Conservation (phyloP, 768 basidiomycete genomes). For the Suillus occidentalis region DNA sequence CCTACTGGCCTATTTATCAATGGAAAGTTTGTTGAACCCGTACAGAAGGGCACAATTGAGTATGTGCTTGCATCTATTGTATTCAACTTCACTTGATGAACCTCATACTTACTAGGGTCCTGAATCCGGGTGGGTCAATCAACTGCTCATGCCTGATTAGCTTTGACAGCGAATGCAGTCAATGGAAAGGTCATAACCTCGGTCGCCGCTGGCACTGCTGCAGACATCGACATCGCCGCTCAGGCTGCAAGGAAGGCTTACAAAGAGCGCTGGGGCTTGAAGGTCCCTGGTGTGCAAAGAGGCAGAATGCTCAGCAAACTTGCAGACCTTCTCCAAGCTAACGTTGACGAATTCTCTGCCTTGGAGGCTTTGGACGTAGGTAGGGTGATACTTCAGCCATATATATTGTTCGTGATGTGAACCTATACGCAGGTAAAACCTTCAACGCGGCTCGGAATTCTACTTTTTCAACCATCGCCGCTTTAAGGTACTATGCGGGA, state of each 20-base stretch:
- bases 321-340: slow-evolving; percentile 49
- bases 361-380: slow-evolving; percentile 53
- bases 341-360: slow-evolving; percentile 47
- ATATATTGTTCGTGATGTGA: not conserved
- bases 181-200: slow-evolving; percentile 40
- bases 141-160: not conserved
- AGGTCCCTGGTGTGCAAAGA: slow-evolving; percentile 40
- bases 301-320: slow-evolving; percentile 46
- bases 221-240: slow-evolving; percentile 50
- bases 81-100: not conserved
- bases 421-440: slow-evolving; percentile 39
- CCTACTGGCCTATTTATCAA: slow-evolving; percentile 45
- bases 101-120: slow-evolving; percentile 9
- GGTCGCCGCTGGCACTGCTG: slow-evolving; percentile 34
- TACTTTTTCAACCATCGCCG: slow-evolving; percentile 14
- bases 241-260: slow-evolving; percentile 40
- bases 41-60: slow-evolving; percentile 10
- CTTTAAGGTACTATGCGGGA: slow-evolving; percentile 44
- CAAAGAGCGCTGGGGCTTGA: slow-evolving; percentile 51
- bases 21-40: slow-evolving; percentile 26
- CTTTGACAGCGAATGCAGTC: slow-evolving; percentile 19
- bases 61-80: not conserved
- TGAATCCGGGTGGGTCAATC: slow-evolving; percentile 17
- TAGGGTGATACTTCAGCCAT: slow-evolving; percentile 19
- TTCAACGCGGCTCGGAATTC: slow-evolving; percentile 20